Evolutionary conservation across 23 red algal species (phyloP).

Genomic region (Pyropia yezoensis): DNA sequence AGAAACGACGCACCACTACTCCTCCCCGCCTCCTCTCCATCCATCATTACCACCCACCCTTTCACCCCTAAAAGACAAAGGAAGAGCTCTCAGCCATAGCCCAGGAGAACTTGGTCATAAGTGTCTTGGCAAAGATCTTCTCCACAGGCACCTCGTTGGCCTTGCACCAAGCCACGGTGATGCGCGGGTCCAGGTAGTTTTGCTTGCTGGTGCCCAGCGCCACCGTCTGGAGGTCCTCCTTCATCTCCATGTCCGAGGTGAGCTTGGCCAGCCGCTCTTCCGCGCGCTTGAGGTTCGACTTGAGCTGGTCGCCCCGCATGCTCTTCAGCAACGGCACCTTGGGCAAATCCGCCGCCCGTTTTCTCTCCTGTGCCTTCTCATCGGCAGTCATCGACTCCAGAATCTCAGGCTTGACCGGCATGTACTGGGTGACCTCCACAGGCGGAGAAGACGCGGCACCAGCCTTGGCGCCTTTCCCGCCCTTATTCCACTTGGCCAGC

Average conservation of each 20-base stretch:
- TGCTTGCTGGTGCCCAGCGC: slow-evolving; percentile 92
- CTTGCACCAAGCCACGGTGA: slow-evolving; percentile 99
- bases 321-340: slow-evolving; percentile 15
- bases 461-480: slow-evolving; percentile 6
- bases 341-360: slow-evolving; percentile 63
- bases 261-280: slow-evolving; percentile 56
- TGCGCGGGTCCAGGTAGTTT: slow-evolving; percentile 97
- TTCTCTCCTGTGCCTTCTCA: slow-evolving; percentile 52
- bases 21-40: no score
- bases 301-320: slow-evolving; percentile 29
- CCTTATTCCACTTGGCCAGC: background rate
- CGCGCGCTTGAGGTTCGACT: slow-evolving; percentile 30
- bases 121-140: slow-evolving; percentile 80
- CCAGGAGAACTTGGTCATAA: slow-evolving; percentile 91
- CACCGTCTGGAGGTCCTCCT: slow-evolving; percentile 95
- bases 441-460: background rate
- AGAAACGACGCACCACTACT: no score
- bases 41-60: background rate
- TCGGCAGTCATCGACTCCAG: slow-evolving; percentile 35
- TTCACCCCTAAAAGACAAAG: slow-evolving; percentile 15
- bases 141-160: slow-evolving; percentile 88
- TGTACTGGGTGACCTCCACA: slow-evolving; percentile 55
- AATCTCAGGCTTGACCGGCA: slow-evolving; percentile 51
- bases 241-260: slow-evolving; percentile 44
- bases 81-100: slow-evolving; percentile 71